Conservation (phyloP, 129 eudicot genomes). For the Saussurea involucrata region DNA sequence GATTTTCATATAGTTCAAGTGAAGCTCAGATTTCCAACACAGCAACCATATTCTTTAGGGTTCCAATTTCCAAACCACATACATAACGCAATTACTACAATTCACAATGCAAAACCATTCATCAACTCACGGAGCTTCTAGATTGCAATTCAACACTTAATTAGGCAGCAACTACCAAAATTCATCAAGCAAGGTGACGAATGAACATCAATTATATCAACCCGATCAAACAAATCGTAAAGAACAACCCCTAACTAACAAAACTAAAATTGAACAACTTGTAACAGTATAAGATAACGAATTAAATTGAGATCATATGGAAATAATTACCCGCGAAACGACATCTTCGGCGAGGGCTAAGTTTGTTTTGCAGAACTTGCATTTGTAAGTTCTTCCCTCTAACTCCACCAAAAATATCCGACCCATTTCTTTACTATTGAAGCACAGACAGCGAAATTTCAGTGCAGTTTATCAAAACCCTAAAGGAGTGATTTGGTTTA, state of each 20-base stretch:
- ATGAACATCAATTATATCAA: conserved; percentile 1
- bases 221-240: neutral
- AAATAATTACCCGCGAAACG: conserved; percentile 45
- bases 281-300: neutral
- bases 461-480: conserved; percentile 21
- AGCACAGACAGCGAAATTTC: neutral
- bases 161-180: neutral
- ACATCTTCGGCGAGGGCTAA: conserved; percentile 69
- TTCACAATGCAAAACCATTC: neutral
- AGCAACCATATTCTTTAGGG: neutral
- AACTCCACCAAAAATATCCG: conserved; percentile 74
- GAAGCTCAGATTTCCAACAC: neutral
- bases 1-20: neutral
- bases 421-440: conserved; percentile 44
- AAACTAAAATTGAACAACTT: neutral
- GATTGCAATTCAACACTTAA: neutral
- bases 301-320: neutral
- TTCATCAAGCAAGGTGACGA: neutral
- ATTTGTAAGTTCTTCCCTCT: conserved; percentile 73
- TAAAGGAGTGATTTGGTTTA: neutral
- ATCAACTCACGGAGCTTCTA: neutral
- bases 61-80: neutral
- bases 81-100: neutral
- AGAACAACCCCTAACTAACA: neutral
- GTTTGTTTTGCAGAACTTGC: conserved; percentile 78